Base-by-base conservation (phyloP, 371 early-diverging fungal species). In the Mucor velutinosus region DNA sequence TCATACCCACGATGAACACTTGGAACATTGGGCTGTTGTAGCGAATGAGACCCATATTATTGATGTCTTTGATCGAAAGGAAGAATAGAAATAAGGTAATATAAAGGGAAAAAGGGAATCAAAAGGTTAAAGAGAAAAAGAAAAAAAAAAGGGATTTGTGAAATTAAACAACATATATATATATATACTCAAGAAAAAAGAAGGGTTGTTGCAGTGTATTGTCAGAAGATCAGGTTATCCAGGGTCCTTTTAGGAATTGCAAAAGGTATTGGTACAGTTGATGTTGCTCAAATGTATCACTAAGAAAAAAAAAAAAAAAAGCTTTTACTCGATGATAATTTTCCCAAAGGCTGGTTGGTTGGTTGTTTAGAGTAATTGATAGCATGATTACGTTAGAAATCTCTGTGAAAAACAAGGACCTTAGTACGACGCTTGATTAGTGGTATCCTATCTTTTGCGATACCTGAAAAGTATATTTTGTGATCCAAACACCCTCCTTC, bases 1-100 rank as follows among this genome's bases (percentile, higher is more conserved):
- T 85, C 55, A 92, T 77, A 32, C 89, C 88, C 57, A 92, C 83
- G 37, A 91, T 73, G 56, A 89, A 71, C 60, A 92, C 82, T 72
- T 92, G 92, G 66, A 81, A 77, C 70, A 83, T 67, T 7, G 90
- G 84, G 51, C 62, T 62, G 53, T 65, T 69, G 19, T 72, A 72
- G 58, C 76, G 81, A 78, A 86, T 27, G 23, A 58, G 37, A 51
- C 51, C 51, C 51, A 51, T 51, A 33, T 33, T 33, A 33, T 51
- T 51, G 21, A 23, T 25, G 12, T 51, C 23, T 51, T 51, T 51
- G 23, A 12, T 51, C 21, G 19, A 15, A n/a, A 58, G 41, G 33
- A 37, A 53, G 43, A 41, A 23, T 25, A 57, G 30, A 29, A 45
- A 33, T 23, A 8, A 23, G 39, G 57, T n/a, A 55, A 55, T 23